Evolutionary conservation across 345 rosid species (phyloP), one percentile per base, ranked within the genome.

Genomic region (Hirschfeldia incana): DNA sequence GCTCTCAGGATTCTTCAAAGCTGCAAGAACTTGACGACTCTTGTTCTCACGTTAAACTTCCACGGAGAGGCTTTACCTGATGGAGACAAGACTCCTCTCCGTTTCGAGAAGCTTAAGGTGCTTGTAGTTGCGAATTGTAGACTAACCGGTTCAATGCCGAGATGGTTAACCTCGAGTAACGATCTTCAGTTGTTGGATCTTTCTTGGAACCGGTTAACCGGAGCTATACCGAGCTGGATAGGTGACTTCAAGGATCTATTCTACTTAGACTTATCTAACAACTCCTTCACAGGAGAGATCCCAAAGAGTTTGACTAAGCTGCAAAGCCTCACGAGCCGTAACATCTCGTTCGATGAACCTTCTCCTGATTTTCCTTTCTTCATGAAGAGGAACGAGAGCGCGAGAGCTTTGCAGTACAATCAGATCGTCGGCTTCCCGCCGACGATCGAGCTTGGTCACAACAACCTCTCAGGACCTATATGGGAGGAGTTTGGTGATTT

Each of bases 161-260:
- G 57, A 0, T 93, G 98, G 98, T 84, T 93, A 82, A 83, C 65
- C 21, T 65, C 46, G n/a, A 83, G 90, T 71, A 30, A 42, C 10
- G 81, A 86, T 8, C 86, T 93, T 86, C 92, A 91, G 86, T 37
- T 93, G 79, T 69, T 93, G 77, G 98, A 93, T 88, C 85, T 93
- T 69, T 93, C 98, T 3, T 91, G 97, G 98, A 91, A 91, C 58
- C 84, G 4, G 33, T 80, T 91, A 84, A 39, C 60, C 0, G 91
- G 91, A 44, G 15, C 65, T 30, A 85, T 91, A 63, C 96, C 93
- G 1, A 42, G 28, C 26, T 91, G 96, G 93, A 42, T 91, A 37
- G 90, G 88, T 32, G 57, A 36, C 8, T 86, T 83, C 66, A 55
- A 33, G 13, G 55, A 72, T 76, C 85, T 91, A 7, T 91, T 91